phyloP scores from a whole-genome alignment of 2,329 filamentous ascomycete species.

The Nothopassalora personata region DNA sequence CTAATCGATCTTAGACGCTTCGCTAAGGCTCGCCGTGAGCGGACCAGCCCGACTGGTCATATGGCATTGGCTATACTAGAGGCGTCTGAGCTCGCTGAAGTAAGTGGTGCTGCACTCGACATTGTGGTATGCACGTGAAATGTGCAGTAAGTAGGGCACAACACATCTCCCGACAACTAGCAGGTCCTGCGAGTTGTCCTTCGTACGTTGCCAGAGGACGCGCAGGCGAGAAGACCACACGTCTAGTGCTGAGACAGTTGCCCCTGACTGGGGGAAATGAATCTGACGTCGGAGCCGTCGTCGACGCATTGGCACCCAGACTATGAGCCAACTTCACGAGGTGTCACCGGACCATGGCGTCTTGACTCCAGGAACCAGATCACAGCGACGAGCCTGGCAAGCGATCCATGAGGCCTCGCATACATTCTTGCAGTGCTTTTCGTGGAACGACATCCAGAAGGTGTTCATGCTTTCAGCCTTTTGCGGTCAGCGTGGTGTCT shows the following conservation, averaged over 20 bases:
- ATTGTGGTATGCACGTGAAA: background rate
- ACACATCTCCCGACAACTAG: no score
- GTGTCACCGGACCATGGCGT: background rate
- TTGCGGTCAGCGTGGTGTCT: background rate
- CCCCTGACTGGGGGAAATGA: background rate
- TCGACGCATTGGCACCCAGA: background rate
- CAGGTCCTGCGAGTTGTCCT: no score
- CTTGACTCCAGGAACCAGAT: background rate
- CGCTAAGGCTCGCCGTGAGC: no score
- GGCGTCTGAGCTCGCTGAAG: no score
- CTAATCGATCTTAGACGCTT: no score
- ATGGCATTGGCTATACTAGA: no score
- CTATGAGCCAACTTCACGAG: background rate
- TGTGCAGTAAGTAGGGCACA: background rate
- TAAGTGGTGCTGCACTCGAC: background rate
- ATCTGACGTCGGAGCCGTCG: background rate
- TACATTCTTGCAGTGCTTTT: background rate
- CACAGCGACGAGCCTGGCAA: background rate
- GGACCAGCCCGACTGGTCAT: no score
- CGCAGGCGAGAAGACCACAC: no score
- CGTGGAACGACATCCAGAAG: background rate
- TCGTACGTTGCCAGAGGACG: no score
- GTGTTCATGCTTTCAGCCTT: background rate
- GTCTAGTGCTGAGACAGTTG: no score
- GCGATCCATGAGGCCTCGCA: background rate